Base-by-base conservation (phyloP, 2,329 filamentous ascomycete genomes). In the Aspergillus sp. region DNA sequence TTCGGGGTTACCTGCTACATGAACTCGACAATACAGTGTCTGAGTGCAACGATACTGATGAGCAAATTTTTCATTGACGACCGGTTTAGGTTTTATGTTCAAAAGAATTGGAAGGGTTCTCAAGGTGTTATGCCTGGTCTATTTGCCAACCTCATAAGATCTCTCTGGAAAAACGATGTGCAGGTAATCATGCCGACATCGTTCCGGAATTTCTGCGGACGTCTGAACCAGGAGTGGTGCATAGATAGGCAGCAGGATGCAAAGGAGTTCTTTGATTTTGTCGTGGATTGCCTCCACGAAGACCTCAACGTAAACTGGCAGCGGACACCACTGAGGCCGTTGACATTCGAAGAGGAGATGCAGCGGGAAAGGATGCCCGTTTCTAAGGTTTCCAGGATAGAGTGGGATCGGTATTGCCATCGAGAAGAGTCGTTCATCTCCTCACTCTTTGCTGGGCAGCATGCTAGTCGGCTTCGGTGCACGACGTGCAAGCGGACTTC, bases 1-100 rank as follows among this genome's bases (percentile, higher is more conserved):
- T 90, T 91, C 41, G 85, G 87, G 1, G 88, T 89, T 47, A 93
- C 90, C 63, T 97, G 93, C 72, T 97, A 96, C 70, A 92, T 95
- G 81, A 97, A 96, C 73, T 88, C 91, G n/a, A 88, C 88, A 0
- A 80, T 98, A 25, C 93, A 98, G 73, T 90, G 89, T 59, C 78
- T 97, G 17, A 89, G 90, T 58, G 88, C 87, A 2, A 93, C 92
- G 1, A 77, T 82, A 8, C 78, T 81, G 17, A 73, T 88, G 43
- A 84, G 83, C 70, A 84, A 69, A 75, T 85, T 76, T 82, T 96
- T 82, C 78, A 84, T 76, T 71, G 86, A 76, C 78, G 88, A 78
- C 69, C 89, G 70, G 68, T 90, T 75, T 76, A 84, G 70, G 65
- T 79, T 70, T 67, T 83, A 75, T 81, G 84, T 89, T 64, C 85